A percentile compares a stretch with the other conserved stretches of the same genome.
Conservation (phyloP, 108 stramenopile species). For the Pseudonitzschia multiseries region DNA sequence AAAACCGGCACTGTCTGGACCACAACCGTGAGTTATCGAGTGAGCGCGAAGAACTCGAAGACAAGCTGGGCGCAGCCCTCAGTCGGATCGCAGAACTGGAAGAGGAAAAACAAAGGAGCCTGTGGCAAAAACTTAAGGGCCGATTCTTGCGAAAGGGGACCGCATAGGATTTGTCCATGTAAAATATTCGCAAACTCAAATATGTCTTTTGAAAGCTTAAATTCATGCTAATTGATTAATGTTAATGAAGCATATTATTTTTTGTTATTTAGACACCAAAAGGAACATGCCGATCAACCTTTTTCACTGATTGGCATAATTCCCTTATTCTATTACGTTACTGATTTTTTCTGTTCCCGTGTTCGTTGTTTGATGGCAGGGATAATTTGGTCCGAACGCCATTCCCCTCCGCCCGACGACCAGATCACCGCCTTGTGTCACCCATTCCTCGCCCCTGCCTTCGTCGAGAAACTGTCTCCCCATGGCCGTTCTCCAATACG, state of each 20-base stretch:
- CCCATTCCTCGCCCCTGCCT: conserved; percentile 40
- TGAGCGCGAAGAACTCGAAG: neutral
- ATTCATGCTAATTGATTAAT: too few relatives aligned
- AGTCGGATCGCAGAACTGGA: neutral
- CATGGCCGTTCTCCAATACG: conserved; percentile 27
- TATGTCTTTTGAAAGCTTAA: too few relatives aligned
- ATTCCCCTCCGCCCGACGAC: conserved; percentile 1
- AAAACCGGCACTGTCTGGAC: neutral
- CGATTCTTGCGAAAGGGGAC: conserved; percentile 1
- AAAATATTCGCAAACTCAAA: neutral
- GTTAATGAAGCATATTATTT: too few relatives aligned
- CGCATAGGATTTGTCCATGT: neutral
- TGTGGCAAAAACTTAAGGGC: conserved; percentile 4
- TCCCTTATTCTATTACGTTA: too few relatives aligned
- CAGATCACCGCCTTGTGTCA: conserved; percentile 12
- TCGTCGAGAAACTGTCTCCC: conserved; percentile 37
- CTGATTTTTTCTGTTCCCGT: too few relatives aligned
- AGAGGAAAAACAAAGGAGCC: neutral
- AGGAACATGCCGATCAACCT: too few relatives aligned
- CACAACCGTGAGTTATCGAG: neutral
- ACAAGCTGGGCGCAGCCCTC: neutral
- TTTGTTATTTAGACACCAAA: too few relatives aligned
- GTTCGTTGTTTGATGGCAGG: conserved; percentile 1
- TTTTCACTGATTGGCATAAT: too few relatives aligned
- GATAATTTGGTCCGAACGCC: conserved; percentile 25